These are phyloP conservation scores for Euphorbia tirucalli DNA, from an alignment of 345 rosid genomes.

Conservation along the genomic window DNA sequence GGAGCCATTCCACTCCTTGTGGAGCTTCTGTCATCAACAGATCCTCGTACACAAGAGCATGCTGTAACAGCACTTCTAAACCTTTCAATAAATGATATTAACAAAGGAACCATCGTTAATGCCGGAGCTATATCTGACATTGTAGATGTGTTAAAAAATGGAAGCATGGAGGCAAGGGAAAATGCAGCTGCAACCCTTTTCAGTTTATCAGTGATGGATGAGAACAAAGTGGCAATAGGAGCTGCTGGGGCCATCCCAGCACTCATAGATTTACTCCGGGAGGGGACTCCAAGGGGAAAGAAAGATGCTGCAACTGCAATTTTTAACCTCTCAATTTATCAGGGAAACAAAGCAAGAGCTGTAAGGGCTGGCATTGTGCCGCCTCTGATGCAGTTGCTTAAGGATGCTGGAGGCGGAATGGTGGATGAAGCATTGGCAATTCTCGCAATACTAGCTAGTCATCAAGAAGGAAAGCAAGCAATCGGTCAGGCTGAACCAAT, in stretches of 20 bases:
- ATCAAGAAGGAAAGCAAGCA: slow-evolving; percentile 81
- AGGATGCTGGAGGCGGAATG: slow-evolving; percentile 95
- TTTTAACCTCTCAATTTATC: slow-evolving; percentile 88
- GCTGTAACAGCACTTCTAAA: slow-evolving; percentile 97
- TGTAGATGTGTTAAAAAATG: slow-evolving; percentile 76
- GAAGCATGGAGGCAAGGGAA: slow-evolving; percentile 99
- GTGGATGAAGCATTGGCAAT: slow-evolving; percentile 91
- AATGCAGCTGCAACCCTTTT: slow-evolving; percentile 97
- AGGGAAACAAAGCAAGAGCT: slow-evolving; percentile 96
- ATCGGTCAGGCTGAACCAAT: slow-evolving; percentile 73
- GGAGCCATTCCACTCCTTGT: slow-evolving; percentile 95
- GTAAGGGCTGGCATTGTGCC: slow-evolving; percentile 83
- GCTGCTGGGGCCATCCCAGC: slow-evolving; percentile 97
- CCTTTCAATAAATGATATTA: slow-evolving; percentile 88
- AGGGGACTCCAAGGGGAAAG: slow-evolving; percentile 92
- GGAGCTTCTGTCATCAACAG: slow-evolving; percentile 72
- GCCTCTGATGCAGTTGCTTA: slow-evolving; percentile 66
- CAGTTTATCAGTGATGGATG: slow-evolving; percentile 93
- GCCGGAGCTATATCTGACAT: slow-evolving; percentile 96
- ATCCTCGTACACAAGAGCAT: slow-evolving; percentile 88
- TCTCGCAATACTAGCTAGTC: slow-evolving; percentile 83
- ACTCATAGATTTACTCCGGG: slow-evolving; percentile 72
- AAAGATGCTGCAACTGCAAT: slow-evolving; percentile 98
- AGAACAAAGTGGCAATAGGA: slow-evolving; percentile 92
- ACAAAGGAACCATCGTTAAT: slow-evolving; percentile 87